A percentile compares a stretch with the other conserved stretches of the same genome.
Conservation (phyloP, 306 rosid species). For the Arachis stenosperma region DNA sequence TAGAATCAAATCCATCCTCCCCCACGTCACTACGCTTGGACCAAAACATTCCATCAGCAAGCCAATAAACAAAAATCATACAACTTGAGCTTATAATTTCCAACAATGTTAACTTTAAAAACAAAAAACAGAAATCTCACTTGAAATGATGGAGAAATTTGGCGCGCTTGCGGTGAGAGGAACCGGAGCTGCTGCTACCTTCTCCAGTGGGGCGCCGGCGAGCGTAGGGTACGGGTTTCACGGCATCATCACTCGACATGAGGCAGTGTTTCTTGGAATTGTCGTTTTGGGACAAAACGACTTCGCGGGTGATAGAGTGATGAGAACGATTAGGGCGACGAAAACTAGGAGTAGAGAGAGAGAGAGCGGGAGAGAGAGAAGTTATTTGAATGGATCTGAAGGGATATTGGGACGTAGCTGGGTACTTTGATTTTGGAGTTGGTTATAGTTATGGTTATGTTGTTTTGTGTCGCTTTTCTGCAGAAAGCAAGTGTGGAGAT, state of each 20-base stretch:
- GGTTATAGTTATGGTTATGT: not conserved
- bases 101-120: not conserved
- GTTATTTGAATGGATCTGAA: constrained; percentile 49
- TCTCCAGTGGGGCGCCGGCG: constrained; percentile 55
- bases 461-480: not conserved
- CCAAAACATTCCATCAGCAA: not conserved
- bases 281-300: constrained; percentile 36
- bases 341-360: not conserved
- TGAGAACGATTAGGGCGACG: not conserved
- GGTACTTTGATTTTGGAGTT: not conserved
- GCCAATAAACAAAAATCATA: not conserved
- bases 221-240: not conserved
- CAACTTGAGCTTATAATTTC: not conserved
- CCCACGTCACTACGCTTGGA: constrained; percentile 38
- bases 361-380: not conserved
- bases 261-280: constrained; percentile 34
- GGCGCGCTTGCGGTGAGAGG: constrained; percentile 65
- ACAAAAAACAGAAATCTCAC: constrained; percentile 48
- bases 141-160: constrained; percentile 54
- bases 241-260: constrained; percentile 52
- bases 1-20: constrained; percentile 43
- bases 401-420: constrained; percentile 52
- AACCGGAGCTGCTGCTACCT: constrained; percentile 50
- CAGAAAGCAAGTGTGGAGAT: not conserved
- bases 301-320: not conserved